Evolutionary conservation across 2,329 filamentous ascomycete species (phyloP).

Genomic region (Claviceps lovelessii): DNA sequence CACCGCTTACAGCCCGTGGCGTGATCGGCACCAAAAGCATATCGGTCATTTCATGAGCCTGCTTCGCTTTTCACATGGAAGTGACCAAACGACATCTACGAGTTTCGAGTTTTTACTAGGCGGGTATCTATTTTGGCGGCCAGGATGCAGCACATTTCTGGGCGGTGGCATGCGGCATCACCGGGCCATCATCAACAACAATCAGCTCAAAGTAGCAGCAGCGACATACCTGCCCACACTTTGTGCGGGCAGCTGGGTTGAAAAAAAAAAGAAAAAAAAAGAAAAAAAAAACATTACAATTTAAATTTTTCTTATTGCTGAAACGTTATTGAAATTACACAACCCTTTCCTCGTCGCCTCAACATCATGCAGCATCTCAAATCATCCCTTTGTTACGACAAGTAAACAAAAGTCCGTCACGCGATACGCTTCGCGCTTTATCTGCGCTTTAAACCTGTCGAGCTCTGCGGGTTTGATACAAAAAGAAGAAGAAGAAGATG

Average conservation of each 20-base stretch:
- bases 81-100: too few relatives aligned
- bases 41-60: neutral
- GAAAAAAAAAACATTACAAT: neutral
- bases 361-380: slow-evolving; percentile 15
- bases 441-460: neutral
- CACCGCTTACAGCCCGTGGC: neutral
- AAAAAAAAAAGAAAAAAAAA: neutral
- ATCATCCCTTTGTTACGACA: slow-evolving; percentile 7
- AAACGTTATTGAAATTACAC: slow-evolving; percentile 16
- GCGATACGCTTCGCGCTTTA: neutral
- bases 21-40: neutral
- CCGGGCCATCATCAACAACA: too few relatives aligned
- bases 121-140: too few relatives aligned
- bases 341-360: slow-evolving; percentile 19
- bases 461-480: neutral
- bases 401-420: neutral
- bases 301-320: slow-evolving; percentile 1
- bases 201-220: too few relatives aligned
- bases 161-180: too few relatives aligned
- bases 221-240: too few relatives aligned
- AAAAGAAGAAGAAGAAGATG: neutral
- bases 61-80: neutral
- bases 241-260: too few relatives aligned
- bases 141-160: too few relatives aligned
- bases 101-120: too few relatives aligned